phyloP scores from a whole-genome alignment of 2,329 filamentous ascomycete genomes.

The Trichophyton verrucosum region DNA sequence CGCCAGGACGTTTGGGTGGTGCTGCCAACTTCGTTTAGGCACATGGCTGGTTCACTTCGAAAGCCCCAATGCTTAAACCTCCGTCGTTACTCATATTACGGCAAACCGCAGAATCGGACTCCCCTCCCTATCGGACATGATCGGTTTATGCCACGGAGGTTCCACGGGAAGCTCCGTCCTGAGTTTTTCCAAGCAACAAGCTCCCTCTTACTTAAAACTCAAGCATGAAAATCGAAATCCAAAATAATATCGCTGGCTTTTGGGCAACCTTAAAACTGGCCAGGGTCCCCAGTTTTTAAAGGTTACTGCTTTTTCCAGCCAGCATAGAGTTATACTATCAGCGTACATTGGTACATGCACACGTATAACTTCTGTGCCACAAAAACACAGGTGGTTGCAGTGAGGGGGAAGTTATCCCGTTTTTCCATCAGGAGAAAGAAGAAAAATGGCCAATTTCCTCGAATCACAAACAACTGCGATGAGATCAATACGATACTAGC shows the following conservation, averaged over 20 bases:
- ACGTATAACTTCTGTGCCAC: not conserved
- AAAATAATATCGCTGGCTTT: not conserved
- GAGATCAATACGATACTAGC: not conserved
- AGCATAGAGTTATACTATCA: not conserved
- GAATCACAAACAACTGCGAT: not conserved
- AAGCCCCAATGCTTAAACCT: not conserved
- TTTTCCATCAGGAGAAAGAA: not conserved
- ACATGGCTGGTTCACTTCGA: not conserved
- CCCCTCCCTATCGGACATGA: not conserved
- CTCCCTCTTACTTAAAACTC: not conserved
- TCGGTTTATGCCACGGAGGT: not conserved
- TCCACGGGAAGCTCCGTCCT: not conserved
- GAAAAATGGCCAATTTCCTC: not conserved
- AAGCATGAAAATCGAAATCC: not conserved
- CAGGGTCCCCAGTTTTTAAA: not conserved
- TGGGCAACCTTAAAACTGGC: not conserved
- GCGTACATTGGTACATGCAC: not conserved
- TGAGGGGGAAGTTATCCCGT: not conserved
- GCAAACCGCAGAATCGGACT: not conserved
- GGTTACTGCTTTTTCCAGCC: not conserved
- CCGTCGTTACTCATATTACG: not conserved
- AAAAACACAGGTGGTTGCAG: not conserved
- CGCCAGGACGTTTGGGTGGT: too few species aligned
- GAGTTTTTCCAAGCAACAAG: not conserved
- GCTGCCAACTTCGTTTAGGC: not conserved